Evolutionary conservation across 352 stramenopile species (phyloP), one percentile per base, ranked within the genome.

Genomic region (Blastocystis sp.): DNA sequence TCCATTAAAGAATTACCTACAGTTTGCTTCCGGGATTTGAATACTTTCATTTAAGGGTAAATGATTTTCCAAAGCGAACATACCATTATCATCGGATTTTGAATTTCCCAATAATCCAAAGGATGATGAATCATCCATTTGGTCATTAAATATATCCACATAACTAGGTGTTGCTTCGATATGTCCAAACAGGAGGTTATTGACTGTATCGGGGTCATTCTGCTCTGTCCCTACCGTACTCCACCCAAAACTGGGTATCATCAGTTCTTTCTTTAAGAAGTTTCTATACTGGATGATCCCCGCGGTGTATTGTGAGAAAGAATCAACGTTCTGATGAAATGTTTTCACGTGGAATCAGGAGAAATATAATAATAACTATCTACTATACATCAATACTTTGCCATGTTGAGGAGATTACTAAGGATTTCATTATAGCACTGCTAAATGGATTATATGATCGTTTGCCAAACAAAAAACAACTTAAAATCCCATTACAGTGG

Each of bases 361-460:
- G 29, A 27, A 7, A 12, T 35, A n/a, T 16, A 58, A 58, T n/a
- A n/a, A 16, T n/a, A 32, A 69, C 32, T 24, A 69, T 32, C 19
- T 69, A 42, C 58, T 32, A 42, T 69, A 32, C 32, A 19, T 24
- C 24, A 69, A 32, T 69, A 32, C 24, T 69, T 69, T 32, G 58
- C 42, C 24, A 69, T 24, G 58, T 32, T 1, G 58, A 42, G 0
- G 42, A 24, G 0, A 42, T 42, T 24, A 69, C 58, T 12, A 32
- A 69, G 58, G 24, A 69, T 1, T 24, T 32, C 58, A 69, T 42
- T 24, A 69, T 24, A 69, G 97, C 97, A 93, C 97, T 94, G n/a
- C 95, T 98, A 88, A 98, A 94, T 54, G 95, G 95, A 71, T 97
- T 98, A 94, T 95, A 98, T 88, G 95, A 98, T n/a, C 94, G 98